Evolutionary conservation across 2,329 filamentous ascomycete species (phyloP), one percentile per base, ranked within the genome.

Genomic region (Cordyceps cicadae): DNA sequence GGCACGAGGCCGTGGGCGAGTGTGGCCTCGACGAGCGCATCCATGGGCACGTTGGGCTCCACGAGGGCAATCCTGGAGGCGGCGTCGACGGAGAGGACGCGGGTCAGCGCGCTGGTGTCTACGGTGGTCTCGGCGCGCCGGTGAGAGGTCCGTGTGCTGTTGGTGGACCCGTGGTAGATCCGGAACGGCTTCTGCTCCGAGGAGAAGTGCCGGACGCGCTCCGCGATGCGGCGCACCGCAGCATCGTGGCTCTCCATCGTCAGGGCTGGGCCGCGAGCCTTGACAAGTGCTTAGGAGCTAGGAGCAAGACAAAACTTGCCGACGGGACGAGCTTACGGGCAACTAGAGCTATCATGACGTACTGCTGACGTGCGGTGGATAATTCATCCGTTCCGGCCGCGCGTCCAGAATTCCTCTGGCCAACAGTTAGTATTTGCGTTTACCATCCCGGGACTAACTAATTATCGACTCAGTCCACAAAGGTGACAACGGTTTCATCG

Each of bases 111-210:
- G 71, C 85, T 87, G 43, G 87, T 90, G 70, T 90, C 87, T 60
- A 92, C 77, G 11, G 84, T 81, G 66, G 82, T 82, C 69, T 79
- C 77, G 14, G 71, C 69, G 51, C 71, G 72, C 34, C 78, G 77
- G 21, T 76, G 73, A 8, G 79, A 78, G 29, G 80, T 79, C 8
- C 89, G 85, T 43, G 89, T 92, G 72, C 85, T 89, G 74, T 90
- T 91, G 29, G 88, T 91, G 0, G 87, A 85, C 63, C 89, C 89
- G 73, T 92, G 88, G 66, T 85, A 88, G 69, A 92, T 86, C n/a
- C 87, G 81, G 72, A 89, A 92, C 2, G 86, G 82, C 68, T 76
- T 71, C 62, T 75, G 70, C 8, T 66, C 69, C 3, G 71, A 67
- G 57, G 78, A 69, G 65, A 83, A 82, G 5, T 75, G 67, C 62